These are phyloP conservation scores for Westerdykella sp. DNA, from an alignment of 2,329 filamentous ascomycete genomes.

Conservation along the genomic window DNA sequence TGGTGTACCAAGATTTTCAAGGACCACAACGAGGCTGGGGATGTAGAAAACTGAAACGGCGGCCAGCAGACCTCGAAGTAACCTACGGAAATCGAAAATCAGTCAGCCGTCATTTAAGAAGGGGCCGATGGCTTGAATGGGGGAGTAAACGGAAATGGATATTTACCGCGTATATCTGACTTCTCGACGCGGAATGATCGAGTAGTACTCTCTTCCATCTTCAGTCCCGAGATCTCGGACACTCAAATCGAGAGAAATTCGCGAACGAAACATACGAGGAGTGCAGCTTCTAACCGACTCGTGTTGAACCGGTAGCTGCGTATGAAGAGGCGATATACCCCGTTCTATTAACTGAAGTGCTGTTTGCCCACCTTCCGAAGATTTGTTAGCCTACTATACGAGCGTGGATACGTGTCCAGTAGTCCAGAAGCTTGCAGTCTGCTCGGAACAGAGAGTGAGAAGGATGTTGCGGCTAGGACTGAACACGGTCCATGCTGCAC, in stretches of 20 bases:
- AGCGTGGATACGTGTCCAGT: too few relatives aligned
- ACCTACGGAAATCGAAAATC: neutral
- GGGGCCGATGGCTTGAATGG: neutral
- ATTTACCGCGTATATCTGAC: neutral
- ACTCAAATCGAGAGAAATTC: neutral
- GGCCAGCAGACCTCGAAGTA: neutral
- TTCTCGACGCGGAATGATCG: neutral
- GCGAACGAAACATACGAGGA: neutral
- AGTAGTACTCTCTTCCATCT: neutral
- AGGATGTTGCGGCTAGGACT: neutral
- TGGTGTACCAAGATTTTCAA: slow-evolving; percentile 1
- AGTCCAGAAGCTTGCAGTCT: neutral
- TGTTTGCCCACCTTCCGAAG: too few relatives aligned
- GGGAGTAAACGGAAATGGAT: neutral
- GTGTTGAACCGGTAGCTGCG: too few relatives aligned
- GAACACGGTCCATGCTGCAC: too few relatives aligned
- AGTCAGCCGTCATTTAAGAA: neutral
- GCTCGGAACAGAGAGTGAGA: slow-evolving; percentile 1
- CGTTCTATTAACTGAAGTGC: too few relatives aligned
- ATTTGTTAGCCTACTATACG: too few relatives aligned
- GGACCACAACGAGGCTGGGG: neutral
- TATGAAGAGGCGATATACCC: too few relatives aligned
- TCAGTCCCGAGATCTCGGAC: neutral
- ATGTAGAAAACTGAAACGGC: neutral
- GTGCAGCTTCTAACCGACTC: too few relatives aligned